Evolutionary conservation across 768 basidiomycete genomes (phyloP), one percentile per base, ranked within the genome.

Genomic region (Tubosaeta sp.): DNA sequence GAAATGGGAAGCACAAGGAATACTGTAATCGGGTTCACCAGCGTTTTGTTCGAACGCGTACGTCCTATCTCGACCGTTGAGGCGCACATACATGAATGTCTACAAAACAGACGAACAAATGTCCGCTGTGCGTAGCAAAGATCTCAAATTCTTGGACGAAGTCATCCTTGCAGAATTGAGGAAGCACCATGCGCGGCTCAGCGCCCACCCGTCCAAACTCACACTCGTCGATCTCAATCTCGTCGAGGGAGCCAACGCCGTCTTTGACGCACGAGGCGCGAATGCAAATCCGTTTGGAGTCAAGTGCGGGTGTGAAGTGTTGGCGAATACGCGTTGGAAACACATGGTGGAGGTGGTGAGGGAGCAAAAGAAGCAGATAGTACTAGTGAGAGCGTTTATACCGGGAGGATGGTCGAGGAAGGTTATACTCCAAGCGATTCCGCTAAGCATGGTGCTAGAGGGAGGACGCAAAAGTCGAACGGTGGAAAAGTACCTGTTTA

Each of bases 371-470:
- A 48, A 30, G 29, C 53, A 53, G 16, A 46, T 54, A 36, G 52
- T 68, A 2, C 36, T 68, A 14, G 65, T 66, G 6, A 57, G 65
- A 41, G 67, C 53, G 7, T 64, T 64, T 42, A 55, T 68, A 24
- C 52, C 67, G 0, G 67, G 62, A 2, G 67, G 67, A 2, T 40
- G 42, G 34, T 46, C 64, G 21, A 64, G 65, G 46, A 66, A 66
- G 51, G 50, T 66, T 11, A 40, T 67, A 6, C 60, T 68, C 30
- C 60, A 61, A 21, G 54, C 55, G 11, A 58, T 69, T 27, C 67
- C 62, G 2, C 38, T 68, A 48, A 55, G 52, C 27, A 30, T 18
- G 4, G 48, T 67, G 9, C 22, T 56, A 29, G 49, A 48, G 2
- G 49, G 42, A 5, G 39, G 41, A 10, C 50, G 51, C 8, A 56